A percentile compares a stretch with the other conserved stretches of the same genome.
phyloP scores from a whole-genome alignment of 345 rosid genomes.

The Gossypium sturtianum region DNA sequence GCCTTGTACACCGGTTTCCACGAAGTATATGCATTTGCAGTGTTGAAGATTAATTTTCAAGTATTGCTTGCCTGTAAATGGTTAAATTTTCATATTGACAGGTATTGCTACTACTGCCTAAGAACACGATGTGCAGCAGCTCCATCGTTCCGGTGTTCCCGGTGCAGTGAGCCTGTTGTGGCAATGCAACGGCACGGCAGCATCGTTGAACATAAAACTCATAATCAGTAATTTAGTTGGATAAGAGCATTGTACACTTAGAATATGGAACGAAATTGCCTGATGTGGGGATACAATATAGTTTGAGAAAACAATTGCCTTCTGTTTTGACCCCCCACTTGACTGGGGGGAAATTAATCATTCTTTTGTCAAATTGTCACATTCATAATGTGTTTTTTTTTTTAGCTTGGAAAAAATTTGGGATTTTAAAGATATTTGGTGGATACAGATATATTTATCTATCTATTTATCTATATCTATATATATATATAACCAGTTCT shows the following conservation, averaged over 20 bases:
- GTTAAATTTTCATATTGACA: conserved; percentile 27
- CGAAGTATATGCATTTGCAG: background rate
- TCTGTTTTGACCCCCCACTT: background rate
- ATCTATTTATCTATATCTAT: too few relatives aligned
- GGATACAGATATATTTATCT: too few relatives aligned
- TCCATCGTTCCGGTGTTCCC: conserved; percentile 69
- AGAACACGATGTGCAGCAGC: conserved; percentile 79
- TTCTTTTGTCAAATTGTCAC: too few relatives aligned
- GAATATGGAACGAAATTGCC: background rate
- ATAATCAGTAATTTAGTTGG: background rate
- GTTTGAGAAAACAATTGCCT: background rate
- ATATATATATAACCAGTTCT: too few relatives aligned
- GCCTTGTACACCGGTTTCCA: background rate
- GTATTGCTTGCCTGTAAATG: background rate
- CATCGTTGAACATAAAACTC: conserved; percentile 13
- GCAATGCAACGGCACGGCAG: conserved; percentile 75
- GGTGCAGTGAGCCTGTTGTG: conserved; percentile 68
- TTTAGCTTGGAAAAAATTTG: too few relatives aligned
- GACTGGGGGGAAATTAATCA: too few relatives aligned
- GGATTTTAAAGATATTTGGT: too few relatives aligned
- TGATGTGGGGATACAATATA: conserved; percentile 2
- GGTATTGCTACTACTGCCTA: conserved; percentile 96
- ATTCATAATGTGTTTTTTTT: too few relatives aligned
- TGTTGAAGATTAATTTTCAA: background rate
- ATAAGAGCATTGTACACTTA: background rate